Evolutionary conservation across 2,329 filamentous ascomycete species (phyloP).

Genomic region (Geosmithia flava): DNA sequence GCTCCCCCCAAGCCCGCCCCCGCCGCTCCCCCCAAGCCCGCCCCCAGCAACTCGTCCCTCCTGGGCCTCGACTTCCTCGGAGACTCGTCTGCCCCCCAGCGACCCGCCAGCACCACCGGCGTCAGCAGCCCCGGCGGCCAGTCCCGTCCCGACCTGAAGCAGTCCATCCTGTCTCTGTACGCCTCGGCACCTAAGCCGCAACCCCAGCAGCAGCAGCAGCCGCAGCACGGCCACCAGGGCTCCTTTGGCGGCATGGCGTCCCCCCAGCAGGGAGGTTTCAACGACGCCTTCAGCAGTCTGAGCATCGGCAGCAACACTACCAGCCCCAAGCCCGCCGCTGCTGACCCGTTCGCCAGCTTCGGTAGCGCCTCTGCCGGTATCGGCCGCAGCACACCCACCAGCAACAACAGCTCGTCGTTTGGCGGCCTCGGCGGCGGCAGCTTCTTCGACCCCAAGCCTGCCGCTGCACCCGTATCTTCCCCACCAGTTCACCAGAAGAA

Average conservation of each 20-base stretch:
- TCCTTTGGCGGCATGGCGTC: slow-evolving; percentile 50
- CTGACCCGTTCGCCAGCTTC: slow-evolving; percentile 51
- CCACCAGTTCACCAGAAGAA: slow-evolving; percentile 31
- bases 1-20: slow-evolving; percentile 39
- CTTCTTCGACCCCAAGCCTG: slow-evolving; percentile 70
- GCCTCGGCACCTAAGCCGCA: slow-evolving; percentile 73
- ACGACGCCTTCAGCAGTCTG: slow-evolving; percentile 55
- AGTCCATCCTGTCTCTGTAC: slow-evolving; percentile 93
- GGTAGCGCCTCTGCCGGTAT: slow-evolving; percentile 16
- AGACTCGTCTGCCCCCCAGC: slow-evolving; percentile 55
- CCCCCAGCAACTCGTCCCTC: slow-evolving; percentile 70
- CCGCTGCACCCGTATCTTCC: slow-evolving; percentile 26
- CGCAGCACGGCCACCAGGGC: slow-evolving; percentile 40
- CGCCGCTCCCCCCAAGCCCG: slow-evolving; percentile 48
- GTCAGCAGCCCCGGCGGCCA: slow-evolving; percentile 47
- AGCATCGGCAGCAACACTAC: slow-evolving; percentile 26
- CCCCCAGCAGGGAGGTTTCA: slow-evolving; percentile 41
- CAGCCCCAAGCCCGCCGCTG: slow-evolving; percentile 25
- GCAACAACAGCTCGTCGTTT: slow-evolving; percentile 28
- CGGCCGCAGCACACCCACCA: slow-evolving; percentile 15
- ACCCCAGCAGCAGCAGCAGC: slow-evolving; percentile 32
- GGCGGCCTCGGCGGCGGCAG: slow-evolving; percentile 55
- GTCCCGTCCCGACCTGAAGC: slow-evolving; percentile 86
- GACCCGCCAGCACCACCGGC: slow-evolving; percentile 71
- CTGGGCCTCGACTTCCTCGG: slow-evolving; percentile 90